Evolutionary conservation across 768 basidiomycete genomes (phyloP).

Genomic region (Rhodotorula toruloides): DNA sequence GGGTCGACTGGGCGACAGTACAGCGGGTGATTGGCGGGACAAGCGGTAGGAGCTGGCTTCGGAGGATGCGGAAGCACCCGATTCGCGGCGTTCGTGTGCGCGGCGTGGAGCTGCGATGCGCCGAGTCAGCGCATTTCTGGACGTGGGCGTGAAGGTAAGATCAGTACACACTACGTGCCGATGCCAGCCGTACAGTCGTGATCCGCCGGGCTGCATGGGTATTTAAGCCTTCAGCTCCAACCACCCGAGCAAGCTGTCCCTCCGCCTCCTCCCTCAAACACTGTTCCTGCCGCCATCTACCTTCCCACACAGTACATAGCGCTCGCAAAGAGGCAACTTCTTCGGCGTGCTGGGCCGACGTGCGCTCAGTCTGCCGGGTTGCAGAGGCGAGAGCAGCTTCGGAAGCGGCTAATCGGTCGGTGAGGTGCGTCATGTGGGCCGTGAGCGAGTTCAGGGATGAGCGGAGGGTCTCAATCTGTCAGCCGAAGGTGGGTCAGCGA

Average conservation of each 20-base stretch:
- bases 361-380: not conserved
- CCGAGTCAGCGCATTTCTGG: too few species aligned
- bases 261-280: constrained; percentile 18
- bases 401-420: constrained; percentile 10
- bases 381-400: not conserved
- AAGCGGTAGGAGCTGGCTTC: too few species aligned
- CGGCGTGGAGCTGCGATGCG: too few species aligned
- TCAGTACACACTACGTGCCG: too few species aligned
- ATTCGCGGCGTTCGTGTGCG: too few species aligned
- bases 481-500: too few species aligned
- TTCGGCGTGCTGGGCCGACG: not conserved
- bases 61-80: too few species aligned
- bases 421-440: constrained; percentile 4
- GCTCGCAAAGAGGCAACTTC: not conserved
- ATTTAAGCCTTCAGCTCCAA: too few species aligned
- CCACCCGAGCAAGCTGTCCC: not conserved
- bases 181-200: too few species aligned
- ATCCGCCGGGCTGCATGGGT: too few species aligned
- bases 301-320: constrained; percentile 21
- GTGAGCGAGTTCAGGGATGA: constrained; percentile 18
- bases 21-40: too few species aligned
- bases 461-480: constrained; percentile 16
- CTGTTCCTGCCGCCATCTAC: constrained; percentile 22
- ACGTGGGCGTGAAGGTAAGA: too few species aligned
- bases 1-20: not conserved